Evolutionary conservation across 768 basidiomycete genomes (phyloP), one percentile per base, ranked within the genome.

Genomic region (Mycena vulgaris): DNA sequence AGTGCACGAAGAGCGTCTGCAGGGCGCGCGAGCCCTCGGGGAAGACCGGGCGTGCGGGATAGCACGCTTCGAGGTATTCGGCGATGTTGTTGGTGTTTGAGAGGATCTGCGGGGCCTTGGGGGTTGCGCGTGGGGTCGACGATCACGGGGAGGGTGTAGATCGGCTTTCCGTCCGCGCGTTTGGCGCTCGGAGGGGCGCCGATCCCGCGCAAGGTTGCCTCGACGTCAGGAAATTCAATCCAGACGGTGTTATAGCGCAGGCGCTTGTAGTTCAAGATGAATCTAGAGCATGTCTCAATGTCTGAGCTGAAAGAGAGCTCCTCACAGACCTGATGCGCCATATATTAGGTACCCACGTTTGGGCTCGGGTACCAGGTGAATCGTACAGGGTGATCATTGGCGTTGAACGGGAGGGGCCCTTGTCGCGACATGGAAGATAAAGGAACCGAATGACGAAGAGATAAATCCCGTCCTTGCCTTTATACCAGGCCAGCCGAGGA

Each of bases 291-390:
- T 21, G 21, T 5, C 11, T 9, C 1, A n/a, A 58, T 33, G 7
- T 37, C 31, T 11, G 10, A 3, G 3, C 13, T n/a, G 30, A 30
- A 33, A n/a, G 40, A 16, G 69, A 33, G 39, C 17, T 14, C 45
- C 40, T 17, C 19, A 63, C 82, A 35, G 60, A 90, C 92, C 93
- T 83, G 70, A 94, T 87, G 49, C 91, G 85, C 92, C 92, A 48
- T 17, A 48, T 48, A 70, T 92, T 92, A 31, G 93, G 93, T 59
- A 90, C 89, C 92, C 92, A 94, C n/a, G 92, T 86, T 61, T 91
- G 89, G 2, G 89, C 83, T 11, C 83, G 84, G 56, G 83, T 83
- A 13, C 91, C 89, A 37, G 86, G 89, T 25, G 90, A 84, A 70
- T 94, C 93, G 76, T 93, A 94, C 19, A 94, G 82, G 19, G 83